Percentiles rank a stretch among this genome's conserved stretches.
Evolutionary conservation across 805 yeast genomes (phyloP).

Genomic region (Cyberlindnera veronae): DNA sequence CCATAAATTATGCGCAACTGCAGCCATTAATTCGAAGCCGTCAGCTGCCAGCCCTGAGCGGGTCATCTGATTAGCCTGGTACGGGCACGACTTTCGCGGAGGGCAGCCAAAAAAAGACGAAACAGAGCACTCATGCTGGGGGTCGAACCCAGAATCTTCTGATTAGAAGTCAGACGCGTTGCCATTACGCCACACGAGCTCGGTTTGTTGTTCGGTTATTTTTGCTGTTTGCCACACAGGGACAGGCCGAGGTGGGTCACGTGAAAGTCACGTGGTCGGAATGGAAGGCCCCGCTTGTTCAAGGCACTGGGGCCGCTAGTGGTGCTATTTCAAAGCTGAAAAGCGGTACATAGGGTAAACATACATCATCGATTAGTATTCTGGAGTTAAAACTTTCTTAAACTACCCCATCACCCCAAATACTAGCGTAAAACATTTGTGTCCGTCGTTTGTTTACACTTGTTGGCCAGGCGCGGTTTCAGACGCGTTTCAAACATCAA

Average conservation of each 20-base stretch:
- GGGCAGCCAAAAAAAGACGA: constrained; percentile 8
- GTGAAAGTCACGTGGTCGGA: background rate
- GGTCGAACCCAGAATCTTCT: constrained; percentile 56
- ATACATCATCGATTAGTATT: too few species aligned
- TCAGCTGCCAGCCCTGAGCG: too few species aligned
- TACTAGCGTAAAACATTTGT: too few species aligned
- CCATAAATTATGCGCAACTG: background rate
- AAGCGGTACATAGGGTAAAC: too few species aligned
- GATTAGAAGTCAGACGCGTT: constrained; percentile 55
- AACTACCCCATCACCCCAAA: too few species aligned
- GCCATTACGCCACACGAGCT: constrained; percentile 56
- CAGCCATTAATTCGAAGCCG: background rate
- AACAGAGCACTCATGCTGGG: constrained; percentile 47
- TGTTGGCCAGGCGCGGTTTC: background rate
- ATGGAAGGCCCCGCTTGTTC: too few species aligned
- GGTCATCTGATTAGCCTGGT: too few species aligned
- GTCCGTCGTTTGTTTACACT: background rate
- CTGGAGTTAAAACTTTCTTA: too few species aligned
- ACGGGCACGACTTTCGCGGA: constrained; percentile 3
- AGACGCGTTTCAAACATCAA: background rate
- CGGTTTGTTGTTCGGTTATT: constrained; percentile 10
- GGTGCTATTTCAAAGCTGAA: too few species aligned
- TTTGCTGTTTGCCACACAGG: background rate
- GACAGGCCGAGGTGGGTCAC: background rate
- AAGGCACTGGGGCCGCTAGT: too few species aligned